Conservation (phyloP, 371 early-diverging fungal genomes). For the Neoconidiobolus thromboides region DNA sequence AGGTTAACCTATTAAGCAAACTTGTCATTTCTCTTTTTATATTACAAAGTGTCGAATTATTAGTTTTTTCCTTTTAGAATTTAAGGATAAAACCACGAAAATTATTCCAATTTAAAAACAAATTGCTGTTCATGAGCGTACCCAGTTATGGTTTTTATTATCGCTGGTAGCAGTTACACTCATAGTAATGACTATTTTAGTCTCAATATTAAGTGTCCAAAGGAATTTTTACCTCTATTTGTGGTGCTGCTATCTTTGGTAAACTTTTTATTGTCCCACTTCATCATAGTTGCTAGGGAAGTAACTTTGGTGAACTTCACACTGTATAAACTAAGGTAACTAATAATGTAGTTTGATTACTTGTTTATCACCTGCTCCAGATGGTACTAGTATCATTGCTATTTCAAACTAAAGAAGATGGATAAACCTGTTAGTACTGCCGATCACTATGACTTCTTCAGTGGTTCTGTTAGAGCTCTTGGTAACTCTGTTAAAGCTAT, state of each 20-base stretch:
- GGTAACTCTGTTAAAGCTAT: constrained; percentile 99
- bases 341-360: constrained; percentile 93
- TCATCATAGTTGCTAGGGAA: constrained; percentile 99
- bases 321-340: constrained; percentile 98
- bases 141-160: constrained; percentile 99
- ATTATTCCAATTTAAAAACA: constrained; percentile 99
- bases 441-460: constrained; percentile 94
- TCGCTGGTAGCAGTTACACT: constrained; percentile 59
- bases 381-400: constrained; percentile 98
- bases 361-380: constrained; percentile 94
- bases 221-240: constrained; percentile 98
- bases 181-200: constrained; percentile 94
- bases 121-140: constrained; percentile 99
- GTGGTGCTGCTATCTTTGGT: constrained; percentile 97
- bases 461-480: constrained; percentile 78
- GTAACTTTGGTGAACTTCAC: constrained; percentile 93
- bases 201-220: constrained; percentile 98
- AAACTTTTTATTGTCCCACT: constrained; percentile 97
- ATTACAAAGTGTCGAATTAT: constrained; percentile 99
- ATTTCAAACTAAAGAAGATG: constrained; percentile 96
- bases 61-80: constrained; percentile 86
- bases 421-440: constrained; percentile 96
- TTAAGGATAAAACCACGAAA: constrained; percentile 99
- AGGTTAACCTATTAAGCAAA: constrained; percentile 80
- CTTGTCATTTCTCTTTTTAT: constrained; percentile 93